A percentile compares a stretch with the other conserved stretches of the same genome.
These are phyloP conservation scores for Cercophora scortea DNA, from an alignment of 495 filamentous ascomycete species.

Conservation along the genomic window DNA sequence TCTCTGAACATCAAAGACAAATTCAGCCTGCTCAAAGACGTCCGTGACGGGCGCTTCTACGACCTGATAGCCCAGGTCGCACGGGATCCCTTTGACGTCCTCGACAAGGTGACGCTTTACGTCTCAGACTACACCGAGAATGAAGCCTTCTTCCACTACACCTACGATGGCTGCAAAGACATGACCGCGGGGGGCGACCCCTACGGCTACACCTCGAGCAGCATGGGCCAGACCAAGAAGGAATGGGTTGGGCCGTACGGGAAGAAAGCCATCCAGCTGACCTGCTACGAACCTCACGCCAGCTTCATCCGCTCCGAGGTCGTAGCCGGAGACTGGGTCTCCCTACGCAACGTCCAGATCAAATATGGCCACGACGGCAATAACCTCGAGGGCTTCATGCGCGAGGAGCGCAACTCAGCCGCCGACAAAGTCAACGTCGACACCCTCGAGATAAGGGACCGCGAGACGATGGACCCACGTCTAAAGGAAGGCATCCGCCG, in stretches of 20 bases:
- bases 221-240: not conserved
- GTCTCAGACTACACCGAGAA: slow-evolving; percentile 84
- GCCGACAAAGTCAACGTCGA: slow-evolving; percentile 48
- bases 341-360: slow-evolving; percentile 64
- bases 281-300: slow-evolving; percentile 64
- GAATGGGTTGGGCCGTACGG: slow-evolving; percentile 74
- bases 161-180: slow-evolving; percentile 29
- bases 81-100: slow-evolving; percentile 47
- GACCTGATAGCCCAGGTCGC: slow-evolving; percentile 74
- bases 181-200: slow-evolving; percentile 23
- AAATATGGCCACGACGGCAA: slow-evolving; percentile 44
- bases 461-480: slow-evolving; percentile 40
- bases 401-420: slow-evolving; percentile 45
- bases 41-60: slow-evolving; percentile 48
- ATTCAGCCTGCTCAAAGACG: slow-evolving; percentile 58
- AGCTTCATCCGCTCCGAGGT: slow-evolving; percentile 46
- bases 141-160: slow-evolving; percentile 48
- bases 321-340: slow-evolving; percentile 50
- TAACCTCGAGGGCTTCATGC: slow-evolving; percentile 65
- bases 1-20: slow-evolving; percentile 44
- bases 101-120: slow-evolving; percentile 54
- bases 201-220: slow-evolving; percentile 20
- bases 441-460: slow-evolving; percentile 15
- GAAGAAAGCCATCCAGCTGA: slow-evolving; percentile 62
- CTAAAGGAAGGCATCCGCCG: slow-evolving; percentile 56